A percentile compares a stretch with the other conserved stretches of the same genome.
Evolutionary conservation across 495 filamentous ascomycete genomes (phyloP).

Genomic region (Emericellopsis terricola): DNA sequence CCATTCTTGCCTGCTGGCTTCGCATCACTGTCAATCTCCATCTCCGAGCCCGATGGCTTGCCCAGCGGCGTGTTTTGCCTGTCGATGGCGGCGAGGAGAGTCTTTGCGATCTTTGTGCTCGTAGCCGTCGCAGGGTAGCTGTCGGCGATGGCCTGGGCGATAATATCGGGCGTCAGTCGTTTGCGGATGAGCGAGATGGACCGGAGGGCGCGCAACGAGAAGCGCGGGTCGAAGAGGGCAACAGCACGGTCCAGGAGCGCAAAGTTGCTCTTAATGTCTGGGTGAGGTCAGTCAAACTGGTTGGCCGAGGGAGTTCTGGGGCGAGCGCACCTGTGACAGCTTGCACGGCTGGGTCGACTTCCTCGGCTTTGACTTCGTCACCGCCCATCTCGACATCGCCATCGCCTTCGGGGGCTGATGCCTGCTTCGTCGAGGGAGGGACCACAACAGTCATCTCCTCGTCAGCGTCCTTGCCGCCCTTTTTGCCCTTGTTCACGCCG

Average conservation of each 20-base stretch:
- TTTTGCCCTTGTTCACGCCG: constrained; percentile 44
- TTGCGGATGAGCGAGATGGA: constrained; percentile 94
- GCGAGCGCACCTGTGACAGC: constrained; percentile 27
- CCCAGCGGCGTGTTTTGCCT: constrained; percentile 42
- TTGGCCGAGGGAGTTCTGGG: neutral
- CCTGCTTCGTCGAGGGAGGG: constrained; percentile 56
- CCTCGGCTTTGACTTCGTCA: constrained; percentile 38
- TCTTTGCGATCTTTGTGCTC: constrained; percentile 45
- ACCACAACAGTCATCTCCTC: constrained; percentile 81
- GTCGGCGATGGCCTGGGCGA: constrained; percentile 63
- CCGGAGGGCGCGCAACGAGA: constrained; percentile 79
- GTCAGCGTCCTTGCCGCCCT: constrained; percentile 38
- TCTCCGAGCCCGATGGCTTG: constrained; percentile 12
- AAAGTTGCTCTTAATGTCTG: constrained; percentile 92
- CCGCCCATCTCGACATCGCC: constrained; percentile 63
- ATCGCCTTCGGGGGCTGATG: constrained; percentile 46
- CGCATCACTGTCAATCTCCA: constrained; percentile 54
- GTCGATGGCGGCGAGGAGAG: constrained; percentile 49
- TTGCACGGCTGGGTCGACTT: constrained; percentile 48
- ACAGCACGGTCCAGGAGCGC: constrained; percentile 81
- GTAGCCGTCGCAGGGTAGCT: constrained; percentile 41
- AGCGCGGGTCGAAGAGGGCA: constrained; percentile 82
- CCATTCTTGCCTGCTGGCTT: constrained; percentile 22
- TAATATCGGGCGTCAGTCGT: constrained; percentile 61
- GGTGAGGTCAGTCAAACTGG: constrained; percentile 6